Conservation (phyloP, 805 yeast genomes). For the Clavispora vitiphila region DNA sequence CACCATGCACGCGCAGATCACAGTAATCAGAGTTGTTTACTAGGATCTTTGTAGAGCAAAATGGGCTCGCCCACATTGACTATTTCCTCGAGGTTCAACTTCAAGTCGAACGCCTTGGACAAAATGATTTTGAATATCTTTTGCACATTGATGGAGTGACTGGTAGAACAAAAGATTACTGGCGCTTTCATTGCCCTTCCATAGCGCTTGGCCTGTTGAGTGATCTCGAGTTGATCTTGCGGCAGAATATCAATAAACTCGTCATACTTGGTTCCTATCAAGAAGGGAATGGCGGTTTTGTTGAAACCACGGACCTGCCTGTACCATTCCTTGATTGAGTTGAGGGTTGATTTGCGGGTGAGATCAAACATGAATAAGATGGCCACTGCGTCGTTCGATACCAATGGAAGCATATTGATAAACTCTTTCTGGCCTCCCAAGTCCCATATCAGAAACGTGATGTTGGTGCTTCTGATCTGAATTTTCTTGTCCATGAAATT, state of each 20-base stretch:
- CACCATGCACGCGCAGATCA: background rate
- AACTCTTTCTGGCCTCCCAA: conserved; percentile 94
- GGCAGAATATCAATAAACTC: conserved; percentile 71
- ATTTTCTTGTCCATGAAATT: conserved; percentile 91
- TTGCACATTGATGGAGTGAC: conserved; percentile 88
- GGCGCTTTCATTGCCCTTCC: conserved; percentile 88
- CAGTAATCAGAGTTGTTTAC: background rate
- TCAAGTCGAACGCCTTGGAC: conserved; percentile 85
- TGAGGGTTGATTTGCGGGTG: conserved; percentile 78
- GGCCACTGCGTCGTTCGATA: conserved; percentile 88
- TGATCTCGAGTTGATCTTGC: conserved; percentile 78
- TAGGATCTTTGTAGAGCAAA: conserved; percentile 50
- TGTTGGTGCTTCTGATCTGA: conserved; percentile 77
- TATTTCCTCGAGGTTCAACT: conserved; percentile 78
- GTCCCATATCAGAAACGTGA: conserved; percentile 92
- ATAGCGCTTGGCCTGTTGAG: conserved; percentile 75
- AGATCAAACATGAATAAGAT: conserved; percentile 83
- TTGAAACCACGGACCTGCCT: conserved; percentile 86
- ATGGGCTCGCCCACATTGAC: conserved; percentile 88
- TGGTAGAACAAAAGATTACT: conserved; percentile 83
- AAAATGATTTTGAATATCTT: conserved; percentile 88
- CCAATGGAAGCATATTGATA: conserved; percentile 91
- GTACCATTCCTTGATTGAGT: conserved; percentile 93
- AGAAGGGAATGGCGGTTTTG: conserved; percentile 82
- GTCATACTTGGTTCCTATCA: conserved; percentile 93